Evolutionary conservation across 805 yeast species (phyloP).

Genomic region (Scheffersomyces spartinae): DNA sequence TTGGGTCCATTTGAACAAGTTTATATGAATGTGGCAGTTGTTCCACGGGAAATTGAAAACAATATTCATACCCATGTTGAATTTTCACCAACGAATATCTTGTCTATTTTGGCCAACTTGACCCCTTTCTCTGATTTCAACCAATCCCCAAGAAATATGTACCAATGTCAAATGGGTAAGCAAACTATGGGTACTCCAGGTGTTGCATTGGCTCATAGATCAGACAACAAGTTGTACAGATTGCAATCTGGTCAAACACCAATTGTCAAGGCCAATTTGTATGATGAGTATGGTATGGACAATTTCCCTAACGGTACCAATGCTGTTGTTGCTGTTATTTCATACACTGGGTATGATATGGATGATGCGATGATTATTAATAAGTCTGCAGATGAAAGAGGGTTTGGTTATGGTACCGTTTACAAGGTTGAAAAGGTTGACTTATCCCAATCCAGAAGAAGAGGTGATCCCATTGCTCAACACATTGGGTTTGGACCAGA

Average conservation of each 20-base stretch:
- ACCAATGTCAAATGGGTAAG: conserved; percentile 99
- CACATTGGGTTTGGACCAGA: conserved; percentile 92
- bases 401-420: conserved; percentile 95
- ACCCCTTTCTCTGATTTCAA: conserved; percentile 98
- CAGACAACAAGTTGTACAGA: conserved; percentile 89
- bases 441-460: conserved; percentile 59
- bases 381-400: conserved; percentile 95
- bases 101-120: conserved; percentile 90
- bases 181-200: conserved; percentile 99
- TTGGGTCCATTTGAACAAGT: conserved; percentile 98
- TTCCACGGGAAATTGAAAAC: conserved; percentile 78
- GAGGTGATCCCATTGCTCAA: conserved; percentile 91
- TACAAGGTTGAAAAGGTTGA: conserved; percentile 92
- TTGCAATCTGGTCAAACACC: conserved; percentile 96
- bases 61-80: conserved; percentile 88
- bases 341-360: conserved; percentile 99
- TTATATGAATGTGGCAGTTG: conserved; percentile 90
- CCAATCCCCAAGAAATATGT: conserved; percentile 99
- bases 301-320: conserved; percentile 97
- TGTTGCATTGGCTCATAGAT: conserved; percentile 82
- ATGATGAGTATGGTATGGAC: conserved; percentile 96
- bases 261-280: conserved; percentile 83
- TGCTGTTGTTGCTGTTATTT: conserved; percentile 97
- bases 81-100: conserved; percentile 85
- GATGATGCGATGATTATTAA: conserved; percentile 99